Evolutionary conservation across 2,329 filamentous ascomycete species (phyloP), one percentile per base, ranked within the genome.

Genomic region (Cercospora canescens): DNA sequence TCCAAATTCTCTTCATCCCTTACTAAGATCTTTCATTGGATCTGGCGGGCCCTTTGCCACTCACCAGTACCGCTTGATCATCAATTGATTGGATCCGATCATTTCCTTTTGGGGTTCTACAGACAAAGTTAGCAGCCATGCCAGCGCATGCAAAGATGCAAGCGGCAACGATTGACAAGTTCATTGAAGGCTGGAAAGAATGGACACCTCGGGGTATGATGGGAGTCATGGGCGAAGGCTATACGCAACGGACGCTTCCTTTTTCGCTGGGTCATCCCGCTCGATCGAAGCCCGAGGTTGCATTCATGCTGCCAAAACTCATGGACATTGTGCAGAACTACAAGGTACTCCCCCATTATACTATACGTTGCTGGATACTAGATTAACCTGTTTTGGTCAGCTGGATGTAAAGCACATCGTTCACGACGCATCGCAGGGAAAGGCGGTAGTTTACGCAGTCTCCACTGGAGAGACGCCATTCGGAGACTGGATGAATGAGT

Each of bases 401-500:
- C 50, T 54, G 16, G 50, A 54, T 16, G 18, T 54, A 32, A 28
- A 54, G 24, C 50, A 54, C 24, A 32, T 54, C 50, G 28, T 54
- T 18, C 50, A 54, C 28, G 50, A 54, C 12, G 28, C 50, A 12
- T 12, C 50, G 50, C 50, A 54, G 28, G 28, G 28, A 7, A 54
- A 54, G 26, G 50, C 50, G 11, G 24, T 32, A 1, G 14, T 54
- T 30, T 54, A 30, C 28, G 50, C 50, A 3, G 28, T 30, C 12
- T 28, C 50, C 2, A 6, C 55, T 24, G 55, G 55, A 35, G 16
- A 35, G 12, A 35, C 55, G 14, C 55, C 55, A 16, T 58, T 58
- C 6, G 55, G 55, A 39, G 30, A 35, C 11, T 67, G 63, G 63
- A 67, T 30, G 21, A 67, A 65, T 26, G 65, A 67, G 39, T 65